These are phyloP conservation scores for Solanum sparsipilum DNA, from an alignment of 257 asterid species.

Conservation along the genomic window DNA sequence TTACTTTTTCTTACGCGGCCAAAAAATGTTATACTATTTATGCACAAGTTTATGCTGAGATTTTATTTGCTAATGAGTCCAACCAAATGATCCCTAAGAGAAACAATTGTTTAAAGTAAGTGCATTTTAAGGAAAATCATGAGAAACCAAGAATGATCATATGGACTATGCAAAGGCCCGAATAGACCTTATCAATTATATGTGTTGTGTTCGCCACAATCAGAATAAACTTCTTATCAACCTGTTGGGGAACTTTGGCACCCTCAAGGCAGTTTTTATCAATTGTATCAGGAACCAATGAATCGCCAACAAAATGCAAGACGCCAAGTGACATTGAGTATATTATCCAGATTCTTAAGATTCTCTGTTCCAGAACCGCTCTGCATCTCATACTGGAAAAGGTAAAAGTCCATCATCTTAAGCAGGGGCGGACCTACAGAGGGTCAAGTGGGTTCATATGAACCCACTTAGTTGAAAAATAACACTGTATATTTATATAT, in stretches of 20 bases:
- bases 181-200: too few species aligned
- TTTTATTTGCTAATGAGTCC: background rate
- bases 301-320: too few species aligned
- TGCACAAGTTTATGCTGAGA: background rate
- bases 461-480: too few species aligned
- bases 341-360: too few species aligned
- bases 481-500: too few species aligned
- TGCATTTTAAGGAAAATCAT: background rate
- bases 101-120: background rate
- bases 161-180: too few species aligned
- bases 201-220: too few species aligned
- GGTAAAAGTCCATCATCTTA: background rate
- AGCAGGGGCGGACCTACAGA: too few species aligned
- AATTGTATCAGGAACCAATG: constrained; percentile 41
- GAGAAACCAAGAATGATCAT: background rate
- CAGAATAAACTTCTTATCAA: constrained; percentile 66
- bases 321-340: too few species aligned
- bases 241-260: constrained; percentile 62
- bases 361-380: too few species aligned
- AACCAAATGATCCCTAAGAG: background rate
- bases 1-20: background rate
- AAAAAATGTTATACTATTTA: background rate
- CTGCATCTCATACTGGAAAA: too few species aligned
- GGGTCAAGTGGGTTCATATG: too few species aligned
- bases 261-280: constrained; percentile 36